Conservation (phyloP, 2,329 filamentous ascomycete genomes). For the Fusarium coicis region DNA sequence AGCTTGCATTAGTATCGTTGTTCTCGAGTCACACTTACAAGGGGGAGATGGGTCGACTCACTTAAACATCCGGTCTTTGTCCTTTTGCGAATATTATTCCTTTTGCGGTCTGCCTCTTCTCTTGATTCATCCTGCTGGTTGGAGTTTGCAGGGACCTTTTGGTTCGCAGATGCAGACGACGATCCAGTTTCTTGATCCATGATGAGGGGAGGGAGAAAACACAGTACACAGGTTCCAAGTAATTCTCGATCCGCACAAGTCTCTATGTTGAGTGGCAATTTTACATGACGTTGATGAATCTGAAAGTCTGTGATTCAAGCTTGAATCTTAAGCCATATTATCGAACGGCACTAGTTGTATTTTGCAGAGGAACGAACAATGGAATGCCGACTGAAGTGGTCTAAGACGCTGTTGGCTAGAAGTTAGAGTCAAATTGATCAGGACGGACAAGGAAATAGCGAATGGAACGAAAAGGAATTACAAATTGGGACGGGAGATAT, state of each 20-base stretch:
- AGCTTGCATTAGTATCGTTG: slow-evolving; percentile 34
- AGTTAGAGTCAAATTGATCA: slow-evolving; percentile 6
- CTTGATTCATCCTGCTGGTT: slow-evolving; percentile 51
- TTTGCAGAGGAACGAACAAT: neutral
- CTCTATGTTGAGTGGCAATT: slow-evolving; percentile 8
- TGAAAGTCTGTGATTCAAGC: slow-evolving; percentile 1
- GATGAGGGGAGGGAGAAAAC: neutral
- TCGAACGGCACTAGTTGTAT: slow-evolving; percentile 13
- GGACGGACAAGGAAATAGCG: neutral
- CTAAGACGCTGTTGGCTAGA: slow-evolving; percentile 7
- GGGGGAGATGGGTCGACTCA: slow-evolving; percentile 57
- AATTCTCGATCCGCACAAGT: slow-evolving; percentile 25
- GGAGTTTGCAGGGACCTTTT: slow-evolving; percentile 46
- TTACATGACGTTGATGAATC: slow-evolving; percentile 38
- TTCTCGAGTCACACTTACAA: neutral
- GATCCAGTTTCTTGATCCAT: slow-evolving; percentile 36
- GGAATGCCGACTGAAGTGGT: neutral
- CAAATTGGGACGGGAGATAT: neutral
- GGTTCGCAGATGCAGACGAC: slow-evolving; percentile 3
- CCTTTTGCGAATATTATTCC: slow-evolving; percentile 68
- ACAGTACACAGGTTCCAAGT: neutral
- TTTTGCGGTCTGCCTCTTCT: slow-evolving; percentile 59
- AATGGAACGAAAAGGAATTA: slow-evolving; percentile 4
- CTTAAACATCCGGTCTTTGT: slow-evolving; percentile 95
- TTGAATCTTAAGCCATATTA: slow-evolving; percentile 18